phyloP scores from a whole-genome alignment of 352 stramenopile species.

The Globisporangium paddicum region DNA sequence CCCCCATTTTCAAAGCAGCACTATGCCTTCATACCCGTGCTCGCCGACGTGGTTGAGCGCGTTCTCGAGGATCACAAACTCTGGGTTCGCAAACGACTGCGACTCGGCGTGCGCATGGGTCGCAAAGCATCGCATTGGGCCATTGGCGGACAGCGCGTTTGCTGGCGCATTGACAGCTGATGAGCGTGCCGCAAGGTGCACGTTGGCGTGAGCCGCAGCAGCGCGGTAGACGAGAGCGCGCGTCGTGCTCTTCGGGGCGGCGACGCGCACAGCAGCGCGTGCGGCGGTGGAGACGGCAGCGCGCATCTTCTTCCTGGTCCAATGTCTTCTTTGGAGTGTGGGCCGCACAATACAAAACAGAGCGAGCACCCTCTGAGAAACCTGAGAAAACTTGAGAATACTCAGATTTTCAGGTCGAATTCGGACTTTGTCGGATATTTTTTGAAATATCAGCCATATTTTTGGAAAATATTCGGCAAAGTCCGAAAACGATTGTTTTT shows the following conservation, averaged over 20 bases:
- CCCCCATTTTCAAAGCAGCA: not conserved
- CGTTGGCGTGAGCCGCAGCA: not conserved
- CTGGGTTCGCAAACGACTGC: slow-evolving; percentile 26
- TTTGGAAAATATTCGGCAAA: too few relatives aligned
- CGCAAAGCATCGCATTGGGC: not conserved
- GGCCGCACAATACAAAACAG: not conserved
- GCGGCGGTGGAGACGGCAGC: not conserved
- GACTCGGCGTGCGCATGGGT: not conserved
- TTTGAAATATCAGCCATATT: too few relatives aligned
- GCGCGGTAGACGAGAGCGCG: not conserved
- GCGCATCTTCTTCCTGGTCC: slow-evolving; percentile 3
- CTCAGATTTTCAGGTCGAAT: too few relatives aligned
- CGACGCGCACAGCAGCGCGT: not conserved
- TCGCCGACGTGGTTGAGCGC: slow-evolving; percentile 41
- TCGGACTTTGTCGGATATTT: too few relatives aligned
- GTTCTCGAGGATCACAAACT: slow-evolving; percentile 49
- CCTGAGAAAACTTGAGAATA: too few relatives aligned
- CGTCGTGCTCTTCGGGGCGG: not conserved
- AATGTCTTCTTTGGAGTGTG: not conserved
- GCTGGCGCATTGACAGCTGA: not conserved
- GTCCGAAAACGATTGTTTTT: too few relatives aligned
- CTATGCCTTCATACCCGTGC: slow-evolving; percentile 32
- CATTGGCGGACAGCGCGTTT: not conserved
- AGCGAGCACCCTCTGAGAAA: not conserved
- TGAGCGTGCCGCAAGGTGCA: not conserved